phyloP scores from a whole-genome alignment of 2,329 filamentous ascomycete species.

The Pseudogymnoascus sp. region DNA sequence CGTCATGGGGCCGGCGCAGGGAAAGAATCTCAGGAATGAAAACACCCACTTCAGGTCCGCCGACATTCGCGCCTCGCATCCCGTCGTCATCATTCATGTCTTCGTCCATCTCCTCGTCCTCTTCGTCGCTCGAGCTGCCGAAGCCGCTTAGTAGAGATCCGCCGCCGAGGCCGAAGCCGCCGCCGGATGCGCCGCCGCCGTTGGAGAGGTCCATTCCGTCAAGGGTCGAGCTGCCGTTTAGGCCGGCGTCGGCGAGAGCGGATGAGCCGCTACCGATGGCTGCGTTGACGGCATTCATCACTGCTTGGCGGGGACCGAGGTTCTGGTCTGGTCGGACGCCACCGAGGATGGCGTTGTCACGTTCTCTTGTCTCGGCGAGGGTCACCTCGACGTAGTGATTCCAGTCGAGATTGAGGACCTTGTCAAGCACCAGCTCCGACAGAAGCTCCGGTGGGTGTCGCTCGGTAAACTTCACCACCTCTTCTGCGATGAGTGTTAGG shows the following conservation, averaged over 20 bases:
- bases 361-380: constrained; percentile 83
- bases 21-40: constrained; percentile 29
- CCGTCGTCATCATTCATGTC: constrained; percentile 58
- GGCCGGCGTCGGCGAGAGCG: constrained; percentile 69
- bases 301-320: constrained; percentile 64
- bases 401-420: constrained; percentile 84
- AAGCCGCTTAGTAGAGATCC: constrained; percentile 80
- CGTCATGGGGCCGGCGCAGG: constrained; percentile 18
- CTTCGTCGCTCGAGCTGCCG: constrained; percentile 89
- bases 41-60: constrained; percentile 47
- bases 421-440: constrained; percentile 74
- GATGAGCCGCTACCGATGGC: constrained; percentile 54
- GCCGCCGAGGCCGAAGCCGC: constrained; percentile 62
- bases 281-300: constrained; percentile 47
- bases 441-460: constrained; percentile 82
- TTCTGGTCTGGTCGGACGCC: constrained; percentile 88
- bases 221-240: constrained; percentile 50
- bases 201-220: constrained; percentile 59
- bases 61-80: constrained; percentile 38
- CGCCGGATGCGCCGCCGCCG: constrained; percentile 54
- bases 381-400: constrained; percentile 90
- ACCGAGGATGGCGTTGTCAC: constrained; percentile 96
- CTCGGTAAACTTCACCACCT: constrained; percentile 97
- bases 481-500: constrained; percentile 90
- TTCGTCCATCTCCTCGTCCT: constrained; percentile 88